Evolutionary conservation across 257 asterid species (phyloP).

Genomic region (Solanum virginianum): DNA sequence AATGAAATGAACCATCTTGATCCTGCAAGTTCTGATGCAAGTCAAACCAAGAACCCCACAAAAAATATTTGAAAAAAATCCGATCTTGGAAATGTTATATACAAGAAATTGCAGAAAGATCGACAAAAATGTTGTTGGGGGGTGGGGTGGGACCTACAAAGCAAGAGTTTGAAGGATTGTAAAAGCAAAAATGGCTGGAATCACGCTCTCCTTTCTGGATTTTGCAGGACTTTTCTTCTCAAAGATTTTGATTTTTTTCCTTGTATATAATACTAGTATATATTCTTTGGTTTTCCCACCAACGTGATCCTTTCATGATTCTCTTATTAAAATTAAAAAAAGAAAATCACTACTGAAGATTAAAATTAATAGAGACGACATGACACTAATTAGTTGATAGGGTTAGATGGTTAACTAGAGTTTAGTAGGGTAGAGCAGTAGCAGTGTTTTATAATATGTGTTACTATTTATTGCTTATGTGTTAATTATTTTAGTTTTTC

Average conservation of each 20-base stretch:
- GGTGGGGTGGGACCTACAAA: background rate
- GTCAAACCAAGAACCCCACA: background rate
- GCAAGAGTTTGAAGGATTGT: background rate
- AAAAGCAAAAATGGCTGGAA: conserved; percentile 5
- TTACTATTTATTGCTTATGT: no score
- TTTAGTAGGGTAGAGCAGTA: no score
- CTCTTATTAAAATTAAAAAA: background rate
- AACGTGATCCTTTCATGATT: background rate
- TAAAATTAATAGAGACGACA: no score
- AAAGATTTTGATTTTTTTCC: background rate
- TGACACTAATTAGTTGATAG: no score
- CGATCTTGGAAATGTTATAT: background rate
- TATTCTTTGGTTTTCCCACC: background rate
- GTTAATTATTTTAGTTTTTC: no score
- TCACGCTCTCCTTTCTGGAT: conserved; percentile 8
- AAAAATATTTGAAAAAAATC: background rate
- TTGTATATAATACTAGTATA: background rate
- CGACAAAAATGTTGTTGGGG: background rate
- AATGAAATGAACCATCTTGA: background rate
- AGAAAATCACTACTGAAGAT: background rate
- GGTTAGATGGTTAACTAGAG: no score
- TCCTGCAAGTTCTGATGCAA: background rate
- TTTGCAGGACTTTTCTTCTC: background rate
- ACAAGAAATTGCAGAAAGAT: background rate
- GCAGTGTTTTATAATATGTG: no score